Evolutionary conservation across 2,329 filamentous ascomycete species (phyloP).

Genomic region (Neofusicoccum cordaticola): DNA sequence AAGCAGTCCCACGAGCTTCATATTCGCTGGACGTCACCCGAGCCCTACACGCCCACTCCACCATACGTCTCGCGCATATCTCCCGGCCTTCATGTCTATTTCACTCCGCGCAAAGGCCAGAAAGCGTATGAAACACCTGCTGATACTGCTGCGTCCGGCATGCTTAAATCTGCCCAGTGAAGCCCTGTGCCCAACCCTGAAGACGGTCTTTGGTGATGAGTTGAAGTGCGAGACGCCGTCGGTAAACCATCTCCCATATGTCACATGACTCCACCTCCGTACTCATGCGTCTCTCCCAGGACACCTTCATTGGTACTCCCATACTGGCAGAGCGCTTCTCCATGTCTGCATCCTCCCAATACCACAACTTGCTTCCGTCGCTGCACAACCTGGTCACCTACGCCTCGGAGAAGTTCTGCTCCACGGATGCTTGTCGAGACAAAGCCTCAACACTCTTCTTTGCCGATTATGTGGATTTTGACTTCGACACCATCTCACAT

Average conservation of each 20-base stretch:
- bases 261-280: background rate
- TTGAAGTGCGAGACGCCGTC: constrained; percentile 55
- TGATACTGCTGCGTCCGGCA: no score
- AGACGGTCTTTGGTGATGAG: constrained; percentile 53
- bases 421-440: constrained; percentile 48
- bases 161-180: constrained; percentile 33
- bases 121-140: background rate
- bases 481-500: constrained; percentile 69
- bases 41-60: constrained; percentile 56
- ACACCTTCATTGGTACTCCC: constrained; percentile 62
- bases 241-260: constrained; percentile 32
- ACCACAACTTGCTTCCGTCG: constrained; percentile 63
- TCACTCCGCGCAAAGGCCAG: constrained; percentile 55
- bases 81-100: constrained; percentile 79
- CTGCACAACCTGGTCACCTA: constrained; percentile 56
- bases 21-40: constrained; percentile 70
- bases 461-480: constrained; percentile 70
- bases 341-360: constrained; percentile 62
- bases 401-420: constrained; percentile 54
- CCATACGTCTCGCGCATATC: constrained; percentile 74
- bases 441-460: constrained; percentile 47
- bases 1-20: constrained; percentile 68
- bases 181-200: constrained; percentile 58
- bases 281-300: constrained; percentile 31
- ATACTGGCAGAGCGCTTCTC: constrained; percentile 59